These are phyloP conservation scores for Aureobasidium zeae DNA, from an alignment of 2,329 filamentous ascomycete genomes.

Conservation along the genomic window DNA sequence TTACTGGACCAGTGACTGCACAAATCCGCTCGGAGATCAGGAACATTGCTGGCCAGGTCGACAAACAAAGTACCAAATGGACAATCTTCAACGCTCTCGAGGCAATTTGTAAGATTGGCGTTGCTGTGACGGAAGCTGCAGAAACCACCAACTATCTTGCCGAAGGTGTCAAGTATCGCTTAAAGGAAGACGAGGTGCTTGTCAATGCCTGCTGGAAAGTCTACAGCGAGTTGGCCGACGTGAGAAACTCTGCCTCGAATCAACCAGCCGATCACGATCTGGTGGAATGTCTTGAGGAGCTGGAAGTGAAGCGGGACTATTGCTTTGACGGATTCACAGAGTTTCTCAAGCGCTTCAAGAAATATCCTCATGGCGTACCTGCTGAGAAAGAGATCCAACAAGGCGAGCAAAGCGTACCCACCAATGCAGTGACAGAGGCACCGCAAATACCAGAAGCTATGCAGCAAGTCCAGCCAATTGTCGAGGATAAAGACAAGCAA, in stretches of 20 bases:
- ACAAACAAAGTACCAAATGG: background rate
- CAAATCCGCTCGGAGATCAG: constrained; percentile 4
- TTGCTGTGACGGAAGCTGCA: background rate
- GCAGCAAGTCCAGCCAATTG: background rate
- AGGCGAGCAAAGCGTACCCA: background rate
- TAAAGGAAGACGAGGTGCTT: constrained; percentile 6
- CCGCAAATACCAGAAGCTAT: background rate
- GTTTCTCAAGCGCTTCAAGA: background rate
- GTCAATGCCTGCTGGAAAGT: constrained; percentile 4
- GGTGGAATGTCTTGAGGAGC: background rate
- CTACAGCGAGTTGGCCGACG: background rate
- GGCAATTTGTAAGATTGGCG: constrained; percentile 2
- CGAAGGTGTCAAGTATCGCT: constrained; percentile 7
- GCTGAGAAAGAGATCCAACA: background rate
- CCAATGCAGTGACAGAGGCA: too few relatives aligned
- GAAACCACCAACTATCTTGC: background rate
- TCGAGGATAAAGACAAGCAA: background rate
- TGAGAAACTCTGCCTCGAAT: background rate
- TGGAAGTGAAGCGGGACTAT: constrained; percentile 8
- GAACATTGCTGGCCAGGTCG: background rate
- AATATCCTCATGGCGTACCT: background rate
- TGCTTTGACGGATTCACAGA: constrained; percentile 5
- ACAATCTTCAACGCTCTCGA: constrained; percentile 5
- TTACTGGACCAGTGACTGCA: background rate
- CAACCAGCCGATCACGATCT: background rate